Percentiles rank a stretch among this genome's conserved stretches.
These are phyloP conservation scores for Sugiyamaella xylanicola DNA, from an alignment of 1,139 yeast genomes.

Conservation along the genomic window DNA sequence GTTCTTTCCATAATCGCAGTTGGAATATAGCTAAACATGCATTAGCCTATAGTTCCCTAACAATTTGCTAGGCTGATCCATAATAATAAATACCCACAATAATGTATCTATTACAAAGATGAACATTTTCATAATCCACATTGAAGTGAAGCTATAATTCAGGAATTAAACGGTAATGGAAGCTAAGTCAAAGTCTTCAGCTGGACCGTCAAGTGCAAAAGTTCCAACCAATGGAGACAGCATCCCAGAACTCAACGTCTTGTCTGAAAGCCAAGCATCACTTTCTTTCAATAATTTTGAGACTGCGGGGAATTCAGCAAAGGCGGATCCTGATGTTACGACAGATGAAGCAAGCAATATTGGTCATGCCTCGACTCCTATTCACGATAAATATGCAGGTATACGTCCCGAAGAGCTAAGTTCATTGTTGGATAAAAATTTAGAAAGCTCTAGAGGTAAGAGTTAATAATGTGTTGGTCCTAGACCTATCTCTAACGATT, in stretches of 20 bases:
- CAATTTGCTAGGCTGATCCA: neutral
- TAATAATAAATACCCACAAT: slow-evolving; percentile 5
- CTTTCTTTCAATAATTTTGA: slow-evolving; percentile 9
- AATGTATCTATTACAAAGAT: neutral
- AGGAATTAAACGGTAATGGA: slow-evolving; percentile 6
- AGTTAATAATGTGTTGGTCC: neutral
- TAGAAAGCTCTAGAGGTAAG: slow-evolving; percentile 7
- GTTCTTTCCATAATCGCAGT: slow-evolving; percentile 8
- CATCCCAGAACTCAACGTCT: slow-evolving; percentile 10
- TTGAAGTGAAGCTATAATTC: neutral
- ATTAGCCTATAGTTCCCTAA: slow-evolving; percentile 7
- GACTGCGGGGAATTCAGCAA: slow-evolving; percentile 1
- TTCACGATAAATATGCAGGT: slow-evolving; percentile 21
- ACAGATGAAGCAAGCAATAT: slow-evolving; percentile 14
- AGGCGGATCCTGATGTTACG: slow-evolving; percentile 5
- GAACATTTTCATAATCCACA: neutral
- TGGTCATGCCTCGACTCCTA: slow-evolving; percentile 20
- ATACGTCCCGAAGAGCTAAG: slow-evolving; percentile 19
- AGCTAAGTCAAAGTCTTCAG: neutral
- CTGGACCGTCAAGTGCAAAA: slow-evolving; percentile 4
- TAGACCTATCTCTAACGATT: neutral
- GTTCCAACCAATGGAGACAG: neutral
- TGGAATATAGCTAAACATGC: slow-evolving; percentile 2
- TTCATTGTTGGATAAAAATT: slow-evolving; percentile 11
- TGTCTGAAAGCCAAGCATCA: slow-evolving; percentile 13